Evolutionary conservation across 192 early-diverging fungal genomes (phyloP).

Genomic region (Neocallimastix lanati): DNA sequence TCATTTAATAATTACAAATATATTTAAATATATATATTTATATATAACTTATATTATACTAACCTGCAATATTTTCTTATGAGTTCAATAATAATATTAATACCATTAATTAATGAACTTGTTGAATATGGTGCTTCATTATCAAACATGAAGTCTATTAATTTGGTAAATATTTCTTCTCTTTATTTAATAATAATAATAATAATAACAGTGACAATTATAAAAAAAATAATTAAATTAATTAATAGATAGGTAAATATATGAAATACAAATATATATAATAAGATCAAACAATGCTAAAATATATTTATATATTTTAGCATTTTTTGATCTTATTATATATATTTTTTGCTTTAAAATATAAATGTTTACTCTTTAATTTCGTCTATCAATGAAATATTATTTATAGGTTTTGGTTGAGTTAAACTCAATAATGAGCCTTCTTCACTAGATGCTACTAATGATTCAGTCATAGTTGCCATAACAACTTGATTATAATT

Average conservation of each 20-base stretch:
- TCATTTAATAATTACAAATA: no score
- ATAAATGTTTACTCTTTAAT: slow-evolving; percentile 8
- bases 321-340: background rate
- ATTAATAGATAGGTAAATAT: slow-evolving; percentile 10
- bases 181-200: no score
- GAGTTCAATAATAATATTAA: slow-evolving; percentile 92
- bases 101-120: slow-evolving; percentile 84
- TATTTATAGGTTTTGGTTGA: slow-evolving; percentile 6
- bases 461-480: background rate
- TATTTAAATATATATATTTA: no score
- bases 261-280: slow-evolving; percentile 2
- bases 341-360: background rate
- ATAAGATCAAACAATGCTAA: no score
- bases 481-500: slow-evolving; percentile 3
- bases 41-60: background rate
- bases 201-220: no score
- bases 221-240: background rate
- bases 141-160: slow-evolving; percentile 80
- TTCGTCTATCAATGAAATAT: slow-evolving; percentile 25
- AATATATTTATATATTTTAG: no score
- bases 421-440: background rate
- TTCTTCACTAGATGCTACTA: background rate
- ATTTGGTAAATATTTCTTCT: slow-evolving; percentile 48
- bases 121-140: slow-evolving; percentile 54
- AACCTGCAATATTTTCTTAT: slow-evolving; percentile 91